Percentiles rank a stretch among this genome's conserved stretches.
phyloP scores from a whole-genome alignment of 306 rosid genomes.

The Spatholobus suberectus region DNA sequence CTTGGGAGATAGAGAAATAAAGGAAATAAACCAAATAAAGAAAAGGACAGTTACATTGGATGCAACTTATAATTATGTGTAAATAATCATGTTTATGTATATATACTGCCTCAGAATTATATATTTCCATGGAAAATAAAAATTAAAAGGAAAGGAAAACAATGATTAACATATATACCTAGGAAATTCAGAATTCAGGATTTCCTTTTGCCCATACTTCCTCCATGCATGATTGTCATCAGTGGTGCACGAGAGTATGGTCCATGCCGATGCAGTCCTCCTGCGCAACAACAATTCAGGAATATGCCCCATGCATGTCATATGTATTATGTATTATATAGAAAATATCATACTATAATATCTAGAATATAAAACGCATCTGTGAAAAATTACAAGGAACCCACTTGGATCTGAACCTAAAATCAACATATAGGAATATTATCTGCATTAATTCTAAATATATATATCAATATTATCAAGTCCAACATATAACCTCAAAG shows the following conservation, averaged over 20 bases:
- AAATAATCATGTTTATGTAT: neutral
- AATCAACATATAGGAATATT: neutral
- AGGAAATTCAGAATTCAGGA: conserved; percentile 64
- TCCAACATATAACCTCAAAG: neutral
- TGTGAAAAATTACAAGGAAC: neutral
- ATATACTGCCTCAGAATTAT: neutral
- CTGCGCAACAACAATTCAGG: conserved; percentile 44
- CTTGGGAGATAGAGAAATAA: too few relatives aligned
- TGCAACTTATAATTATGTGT: neutral
- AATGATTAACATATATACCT: conserved; percentile 45
- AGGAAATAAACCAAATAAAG: too few relatives aligned
- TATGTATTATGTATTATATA: too few relatives aligned
- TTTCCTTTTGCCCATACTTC: conserved; percentile 81
- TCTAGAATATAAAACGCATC: too few relatives aligned
- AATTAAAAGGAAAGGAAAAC: neutral
- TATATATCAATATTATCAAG: neutral
- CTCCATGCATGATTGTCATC: conserved; percentile 77
- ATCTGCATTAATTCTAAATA: too few relatives aligned
- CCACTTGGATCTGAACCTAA: neutral
- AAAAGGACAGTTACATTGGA: neutral
- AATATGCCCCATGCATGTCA: neutral
- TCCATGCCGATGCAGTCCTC: conserved; percentile 44
- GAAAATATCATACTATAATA: too few relatives aligned
- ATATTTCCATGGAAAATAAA: neutral
- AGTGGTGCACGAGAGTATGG: neutral